Conservation (phyloP, 2,329 filamentous ascomycete species). For the Pseudogymnoascus sp. region DNA sequence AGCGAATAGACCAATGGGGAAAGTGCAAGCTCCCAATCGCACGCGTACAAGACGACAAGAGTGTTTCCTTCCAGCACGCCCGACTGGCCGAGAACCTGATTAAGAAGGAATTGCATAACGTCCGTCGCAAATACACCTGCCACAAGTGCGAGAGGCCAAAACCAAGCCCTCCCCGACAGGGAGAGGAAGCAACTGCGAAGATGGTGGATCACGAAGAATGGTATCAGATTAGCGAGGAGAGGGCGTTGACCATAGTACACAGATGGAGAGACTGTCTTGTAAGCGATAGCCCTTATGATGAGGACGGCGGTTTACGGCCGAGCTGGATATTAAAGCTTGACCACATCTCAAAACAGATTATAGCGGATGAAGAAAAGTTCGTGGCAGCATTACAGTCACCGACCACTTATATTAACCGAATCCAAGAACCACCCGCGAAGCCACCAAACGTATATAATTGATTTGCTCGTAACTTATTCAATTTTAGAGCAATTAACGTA, state of each 20-base stretch:
- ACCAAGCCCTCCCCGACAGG: not conserved
- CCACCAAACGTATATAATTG: too few relatives aligned
- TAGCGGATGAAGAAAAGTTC: not conserved
- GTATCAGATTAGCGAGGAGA: not conserved
- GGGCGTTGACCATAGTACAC: not conserved
- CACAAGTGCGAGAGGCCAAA: not conserved
- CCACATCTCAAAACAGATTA: not conserved
- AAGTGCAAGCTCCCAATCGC: not conserved
- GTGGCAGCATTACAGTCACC: not conserved
- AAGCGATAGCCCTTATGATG: not conserved
- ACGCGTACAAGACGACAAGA: not conserved
- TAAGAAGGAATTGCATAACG: not conserved
- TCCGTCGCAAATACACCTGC: not conserved
- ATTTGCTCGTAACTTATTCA: too few relatives aligned
- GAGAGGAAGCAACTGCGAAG: not conserved
- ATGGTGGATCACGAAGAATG: not conserved
- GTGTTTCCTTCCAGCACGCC: not conserved
- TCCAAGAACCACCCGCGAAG: too few relatives aligned
- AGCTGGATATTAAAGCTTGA: not conserved
- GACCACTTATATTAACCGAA: too few relatives aligned
- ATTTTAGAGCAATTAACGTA: too few relatives aligned
- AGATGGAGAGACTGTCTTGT: not conserved
- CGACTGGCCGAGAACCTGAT: not conserved
- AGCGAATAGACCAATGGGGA: not conserved
- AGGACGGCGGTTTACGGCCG: not conserved